A percentile compares a stretch with the other conserved stretches of the same genome.
These are phyloP conservation scores for Russula sp. DNA, from an alignment of 768 basidiomycete genomes.

Conservation along the genomic window DNA sequence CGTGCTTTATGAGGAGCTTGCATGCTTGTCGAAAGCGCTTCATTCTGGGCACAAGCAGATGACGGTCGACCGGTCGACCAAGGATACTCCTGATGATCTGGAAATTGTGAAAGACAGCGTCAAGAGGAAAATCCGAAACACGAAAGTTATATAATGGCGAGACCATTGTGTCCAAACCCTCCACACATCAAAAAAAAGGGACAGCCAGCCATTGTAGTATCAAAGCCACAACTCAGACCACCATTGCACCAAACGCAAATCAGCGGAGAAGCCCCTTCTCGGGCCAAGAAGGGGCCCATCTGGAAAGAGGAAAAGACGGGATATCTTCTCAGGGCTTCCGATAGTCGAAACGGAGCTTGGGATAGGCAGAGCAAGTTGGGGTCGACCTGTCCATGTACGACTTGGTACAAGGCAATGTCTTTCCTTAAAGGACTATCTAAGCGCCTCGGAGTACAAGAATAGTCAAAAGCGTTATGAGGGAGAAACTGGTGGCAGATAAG, in stretches of 20 bases:
- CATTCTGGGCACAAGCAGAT: conserved; percentile 1
- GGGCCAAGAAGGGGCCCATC: too few relatives aligned
- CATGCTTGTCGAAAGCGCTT: conserved; percentile 16
- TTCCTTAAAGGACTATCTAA: background rate
- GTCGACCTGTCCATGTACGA: background rate
- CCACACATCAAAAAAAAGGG: conserved; percentile 4
- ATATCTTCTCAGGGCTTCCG: background rate
- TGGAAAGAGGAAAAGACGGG: background rate
- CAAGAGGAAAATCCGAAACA: background rate
- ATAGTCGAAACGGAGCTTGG: background rate
- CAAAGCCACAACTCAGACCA: background rate
- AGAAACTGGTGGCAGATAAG: too few relatives aligned
- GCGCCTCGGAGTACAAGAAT: background rate
- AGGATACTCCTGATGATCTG: background rate
- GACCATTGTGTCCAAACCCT: background rate
- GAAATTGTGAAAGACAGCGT: background rate
- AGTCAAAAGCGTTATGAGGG: too few relatives aligned
- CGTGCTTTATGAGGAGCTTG: conserved; percentile 12
- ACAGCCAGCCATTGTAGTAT: background rate
- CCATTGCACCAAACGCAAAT: background rate
- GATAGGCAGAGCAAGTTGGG: background rate
- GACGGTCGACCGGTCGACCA: background rate
- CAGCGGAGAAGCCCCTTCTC: background rate
- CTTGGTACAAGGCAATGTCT: background rate
- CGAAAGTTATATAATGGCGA: conserved; percentile 5